Evolutionary conservation across 257 asterid species (phyloP), one percentile per base, ranked within the genome.

Genomic region (Scutellaria baicalensis): DNA sequence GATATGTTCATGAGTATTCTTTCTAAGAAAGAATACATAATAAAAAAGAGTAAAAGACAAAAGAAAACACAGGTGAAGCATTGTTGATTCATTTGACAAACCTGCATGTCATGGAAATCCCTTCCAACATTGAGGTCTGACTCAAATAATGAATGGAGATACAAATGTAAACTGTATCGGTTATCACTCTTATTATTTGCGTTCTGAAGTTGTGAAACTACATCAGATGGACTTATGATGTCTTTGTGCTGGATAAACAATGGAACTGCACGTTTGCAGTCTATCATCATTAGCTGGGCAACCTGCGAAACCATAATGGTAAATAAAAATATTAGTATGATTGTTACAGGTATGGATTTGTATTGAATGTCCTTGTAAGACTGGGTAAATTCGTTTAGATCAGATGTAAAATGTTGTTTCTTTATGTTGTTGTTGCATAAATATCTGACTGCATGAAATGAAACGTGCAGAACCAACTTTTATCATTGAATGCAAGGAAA

Each of bases 81-180:
- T 27, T 27, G 33, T 27, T 5, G 33, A 27, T 3, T 27, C 33
- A n/a, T n/a, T 64, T 21, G 20, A 75, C 82, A 67, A 75, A 94
- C 99, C 97, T 94, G 99, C 91, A 94, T 89, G 79, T 94, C 99
- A 78, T 94, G 99, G 77, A 71, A 89, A 76, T 88, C 99, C 82
- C 87, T 86, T 75, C 98, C 98, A 65, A 95, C 97, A 75, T 86
- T 88, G 48, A 97, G 89, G 81, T 83, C 83, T 65, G 85, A 79
- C 86, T 76, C 92, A 69, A 89, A 91, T 75, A 94, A 70, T 45
- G 92, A 69, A 82, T 94, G 96, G 63, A 94, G 85, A 77, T 93
- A 93, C 45, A 81, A 81, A 79, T 85, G 88, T 78, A 89, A 79
- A 77, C 84, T 83, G 77, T 75, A 77, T 64, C 91, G 82, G 59